These are phyloP conservation scores for Pulveroboletus frians DNA, from an alignment of 768 basidiomycete genomes.

Conservation along the genomic window DNA sequence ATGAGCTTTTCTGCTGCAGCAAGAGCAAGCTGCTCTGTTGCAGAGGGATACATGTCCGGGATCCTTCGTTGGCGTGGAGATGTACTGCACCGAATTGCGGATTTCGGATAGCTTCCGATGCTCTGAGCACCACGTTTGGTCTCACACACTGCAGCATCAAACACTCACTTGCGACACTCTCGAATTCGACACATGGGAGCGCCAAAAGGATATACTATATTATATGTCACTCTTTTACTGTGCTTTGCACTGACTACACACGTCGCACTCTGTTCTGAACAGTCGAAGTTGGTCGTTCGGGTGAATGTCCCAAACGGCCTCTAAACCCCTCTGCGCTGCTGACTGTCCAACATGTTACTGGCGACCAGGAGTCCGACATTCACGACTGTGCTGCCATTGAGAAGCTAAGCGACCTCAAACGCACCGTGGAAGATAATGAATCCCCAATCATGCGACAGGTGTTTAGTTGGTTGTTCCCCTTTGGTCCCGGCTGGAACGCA, in stretches of 20 bases:
- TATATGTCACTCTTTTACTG: conserved; percentile 43
- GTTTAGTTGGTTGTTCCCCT: conserved; percentile 81
- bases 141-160: not conserved
- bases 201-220: conserved; percentile 15
- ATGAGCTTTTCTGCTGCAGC: conserved; percentile 63
- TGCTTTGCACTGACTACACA: conserved; percentile 22
- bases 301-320: conserved; percentile 19
- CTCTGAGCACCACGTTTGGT: not conserved
- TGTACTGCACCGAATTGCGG: conserved; percentile 10
- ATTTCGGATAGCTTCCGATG: conserved; percentile 20
- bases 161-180: conserved; percentile 2
- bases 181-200: conserved; percentile 17
- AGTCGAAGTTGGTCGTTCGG: conserved; percentile 27
- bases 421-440: conserved; percentile 53
- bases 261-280: conserved; percentile 17
- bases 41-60: conserved; percentile 39
- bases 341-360: conserved; percentile 10
- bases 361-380: conserved; percentile 40
- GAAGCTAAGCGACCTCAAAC: conserved; percentile 55
- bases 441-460: conserved; percentile 76
- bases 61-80: not conserved
- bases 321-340: not conserved
- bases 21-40: conserved; percentile 48
- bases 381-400: conserved; percentile 37
- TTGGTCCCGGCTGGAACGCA: conserved; percentile 86